Evolutionary conservation across 257 asterid species (phyloP).

Genomic region (Anisodus acutangulus): DNA sequence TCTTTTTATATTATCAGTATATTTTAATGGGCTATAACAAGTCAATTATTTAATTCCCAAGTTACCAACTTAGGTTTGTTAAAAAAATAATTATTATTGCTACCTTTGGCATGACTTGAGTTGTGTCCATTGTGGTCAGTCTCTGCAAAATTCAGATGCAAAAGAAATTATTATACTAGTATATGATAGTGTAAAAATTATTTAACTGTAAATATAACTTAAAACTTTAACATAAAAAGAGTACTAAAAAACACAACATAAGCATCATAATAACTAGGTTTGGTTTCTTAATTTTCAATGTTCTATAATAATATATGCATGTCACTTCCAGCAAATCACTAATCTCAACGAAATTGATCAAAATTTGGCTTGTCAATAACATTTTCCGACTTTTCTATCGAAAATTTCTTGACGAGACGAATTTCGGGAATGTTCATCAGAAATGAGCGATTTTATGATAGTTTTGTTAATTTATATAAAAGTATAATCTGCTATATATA

Average conservation of each 20-base stretch:
- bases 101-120: constrained; percentile 37
- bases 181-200: no score
- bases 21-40: background rate
- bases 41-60: background rate
- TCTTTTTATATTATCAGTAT: background rate
- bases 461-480: background rate
- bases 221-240: background rate
- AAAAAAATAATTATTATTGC: no score
- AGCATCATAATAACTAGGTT: background rate
- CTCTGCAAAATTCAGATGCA: constrained; percentile 45
- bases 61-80: background rate
- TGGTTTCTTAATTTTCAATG: background rate
- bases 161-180: background rate
- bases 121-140: constrained; percentile 46
- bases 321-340: background rate
- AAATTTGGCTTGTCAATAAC: background rate
- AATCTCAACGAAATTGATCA: background rate
- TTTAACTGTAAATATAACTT: background rate
- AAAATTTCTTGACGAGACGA: background rate
- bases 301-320: background rate
- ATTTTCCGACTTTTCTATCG: background rate
- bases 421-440: background rate
- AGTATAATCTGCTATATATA: background rate
- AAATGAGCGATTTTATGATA: background rate
- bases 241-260: background rate